A percentile compares a stretch with the other conserved stretches of the same genome.
Evolutionary conservation across 768 basidiomycete species (phyloP).

Genomic region (Mycena chlorophos): DNA sequence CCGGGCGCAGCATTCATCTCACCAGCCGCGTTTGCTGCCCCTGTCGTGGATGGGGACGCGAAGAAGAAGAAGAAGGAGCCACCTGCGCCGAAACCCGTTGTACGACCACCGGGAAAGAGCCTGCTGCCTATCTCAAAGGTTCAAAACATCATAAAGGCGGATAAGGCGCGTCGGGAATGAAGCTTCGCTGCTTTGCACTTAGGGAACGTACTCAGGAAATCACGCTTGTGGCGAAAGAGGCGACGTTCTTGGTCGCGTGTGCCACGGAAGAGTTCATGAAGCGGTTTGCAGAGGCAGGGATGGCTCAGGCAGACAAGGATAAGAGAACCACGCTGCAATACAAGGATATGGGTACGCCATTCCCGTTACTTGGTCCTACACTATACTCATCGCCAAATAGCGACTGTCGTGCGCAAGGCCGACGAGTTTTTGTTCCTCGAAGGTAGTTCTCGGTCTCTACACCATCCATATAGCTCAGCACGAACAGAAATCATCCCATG

Average conservation of each 20-base stretch:
- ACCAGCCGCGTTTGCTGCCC: not conserved
- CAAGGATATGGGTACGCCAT: constrained; percentile 67
- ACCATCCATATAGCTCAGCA: not conserved
- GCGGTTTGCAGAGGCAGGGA: constrained; percentile 69
- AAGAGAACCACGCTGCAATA: constrained; percentile 75
- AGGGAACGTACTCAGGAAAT: constrained; percentile 60
- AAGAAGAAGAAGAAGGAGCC: constrained; percentile 37
- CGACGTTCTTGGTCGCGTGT: constrained; percentile 73
- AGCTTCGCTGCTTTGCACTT: not conserved
- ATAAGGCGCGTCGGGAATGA: constrained; percentile 53
- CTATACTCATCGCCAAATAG: constrained; percentile 38
- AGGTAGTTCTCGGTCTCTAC: constrained; percentile 53
- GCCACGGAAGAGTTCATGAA: constrained; percentile 91
- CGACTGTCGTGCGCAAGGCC: constrained; percentile 58
- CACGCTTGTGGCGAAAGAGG: constrained; percentile 74
- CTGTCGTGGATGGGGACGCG: constrained; percentile 11
- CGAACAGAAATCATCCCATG: constrained; percentile 59
- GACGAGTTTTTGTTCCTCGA: constrained; percentile 82
- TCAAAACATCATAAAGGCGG: constrained; percentile 83
- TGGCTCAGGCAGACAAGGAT: constrained; percentile 68
- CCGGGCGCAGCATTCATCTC: too few relatives aligned
- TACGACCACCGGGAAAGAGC: constrained; percentile 62
- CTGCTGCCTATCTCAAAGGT: constrained; percentile 73
- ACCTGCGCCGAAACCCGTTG: constrained; percentile 20
- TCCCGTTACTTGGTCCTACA: not conserved